A percentile compares a stretch with the other conserved stretches of the same genome.
These are phyloP conservation scores for Protea cynaroides DNA, from an alignment of 164 flowering plant species.

Conservation along the genomic window DNA sequence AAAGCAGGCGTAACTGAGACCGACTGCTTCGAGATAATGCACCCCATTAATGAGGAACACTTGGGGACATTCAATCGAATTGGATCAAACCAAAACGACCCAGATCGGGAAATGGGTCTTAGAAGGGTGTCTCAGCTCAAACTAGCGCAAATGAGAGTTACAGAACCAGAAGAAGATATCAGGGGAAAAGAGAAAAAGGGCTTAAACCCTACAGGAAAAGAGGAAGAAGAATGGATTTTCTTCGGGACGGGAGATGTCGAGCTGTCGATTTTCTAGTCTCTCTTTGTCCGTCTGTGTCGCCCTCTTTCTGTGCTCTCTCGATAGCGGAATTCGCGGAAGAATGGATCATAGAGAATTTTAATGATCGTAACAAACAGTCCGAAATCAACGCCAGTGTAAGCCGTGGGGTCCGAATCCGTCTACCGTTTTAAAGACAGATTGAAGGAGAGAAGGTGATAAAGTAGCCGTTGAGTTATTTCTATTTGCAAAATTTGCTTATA, in stretches of 20 bases:
- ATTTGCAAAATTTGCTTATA: too few species aligned
- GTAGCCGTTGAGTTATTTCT: slow-evolving; percentile 23
- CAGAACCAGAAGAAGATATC: slow-evolving; percentile 1
- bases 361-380: slow-evolving; percentile 10
- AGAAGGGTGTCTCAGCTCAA: slow-evolving; percentile 3
- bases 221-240: not conserved
- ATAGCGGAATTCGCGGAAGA: slow-evolving; percentile 37
- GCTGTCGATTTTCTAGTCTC: not conserved
- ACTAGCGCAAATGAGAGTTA: not conserved
- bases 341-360: slow-evolving; percentile 6
- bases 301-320: not conserved
- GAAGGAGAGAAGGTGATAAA: slow-evolving; percentile 15
- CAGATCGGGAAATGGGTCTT: slow-evolving; percentile 21
- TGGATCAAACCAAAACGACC: slow-evolving; percentile 12
- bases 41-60: slow-evolving; percentile 40
- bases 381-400: slow-evolving; percentile 25
- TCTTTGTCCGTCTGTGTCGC: not conserved
- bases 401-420: slow-evolving; percentile 28
- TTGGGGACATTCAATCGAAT: slow-evolving; percentile 7
- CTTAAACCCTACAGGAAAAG: slow-evolving; percentile 7
- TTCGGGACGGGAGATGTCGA: not conserved
- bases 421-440: slow-evolving; percentile 8
- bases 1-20: slow-evolving; percentile 37
- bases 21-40: slow-evolving; percentile 49
- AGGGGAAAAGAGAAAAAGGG: not conserved